Percentiles rank a stretch among this genome's conserved stretches.
phyloP scores from a whole-genome alignment of 202 grass and related monocot species.

The Zoysia matrella region DNA sequence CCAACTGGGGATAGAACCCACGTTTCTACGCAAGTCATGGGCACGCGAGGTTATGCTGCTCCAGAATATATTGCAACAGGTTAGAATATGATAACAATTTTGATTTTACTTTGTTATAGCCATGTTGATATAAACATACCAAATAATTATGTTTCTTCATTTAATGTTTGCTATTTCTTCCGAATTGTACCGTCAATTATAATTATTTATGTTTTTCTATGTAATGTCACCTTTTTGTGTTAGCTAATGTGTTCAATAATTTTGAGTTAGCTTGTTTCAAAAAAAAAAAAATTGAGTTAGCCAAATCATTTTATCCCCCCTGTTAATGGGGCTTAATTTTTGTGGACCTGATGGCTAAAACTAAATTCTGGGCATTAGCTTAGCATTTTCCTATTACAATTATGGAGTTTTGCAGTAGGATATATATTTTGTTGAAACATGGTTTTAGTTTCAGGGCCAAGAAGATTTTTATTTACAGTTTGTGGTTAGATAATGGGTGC shows the following conservation, averaged over 20 bases:
- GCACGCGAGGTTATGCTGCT: slow-evolving; percentile 85
- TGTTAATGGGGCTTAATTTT: too few relatives aligned
- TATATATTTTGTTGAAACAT: slow-evolving; percentile 1
- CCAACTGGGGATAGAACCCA: slow-evolving; percentile 91
- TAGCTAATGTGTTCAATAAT: not conserved
- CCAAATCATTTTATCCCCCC: too few relatives aligned
- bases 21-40: slow-evolving; percentile 91
- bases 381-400: not conserved
- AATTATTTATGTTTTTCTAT: slow-evolving; percentile 10
- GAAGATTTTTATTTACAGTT: too few relatives aligned
- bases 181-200: not conserved
- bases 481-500: too few relatives aligned
- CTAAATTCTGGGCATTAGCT: not conserved
- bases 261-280: too few relatives aligned
- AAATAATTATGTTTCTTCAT: not conserved
- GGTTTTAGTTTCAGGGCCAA: not conserved
- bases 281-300: too few relatives aligned
- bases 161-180: slow-evolving; percentile 2
- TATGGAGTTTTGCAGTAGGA: not conserved
- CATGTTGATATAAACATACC: not conserved
- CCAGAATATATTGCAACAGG: slow-evolving; percentile 95
- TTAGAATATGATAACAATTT: slow-evolving; percentile 26
- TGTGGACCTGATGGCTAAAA: not conserved
- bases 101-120: not conserved
- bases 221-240: slow-evolving; percentile 1